Conservation (phyloP, 306 rosid genomes). For the Fragaria iinumae region DNA sequence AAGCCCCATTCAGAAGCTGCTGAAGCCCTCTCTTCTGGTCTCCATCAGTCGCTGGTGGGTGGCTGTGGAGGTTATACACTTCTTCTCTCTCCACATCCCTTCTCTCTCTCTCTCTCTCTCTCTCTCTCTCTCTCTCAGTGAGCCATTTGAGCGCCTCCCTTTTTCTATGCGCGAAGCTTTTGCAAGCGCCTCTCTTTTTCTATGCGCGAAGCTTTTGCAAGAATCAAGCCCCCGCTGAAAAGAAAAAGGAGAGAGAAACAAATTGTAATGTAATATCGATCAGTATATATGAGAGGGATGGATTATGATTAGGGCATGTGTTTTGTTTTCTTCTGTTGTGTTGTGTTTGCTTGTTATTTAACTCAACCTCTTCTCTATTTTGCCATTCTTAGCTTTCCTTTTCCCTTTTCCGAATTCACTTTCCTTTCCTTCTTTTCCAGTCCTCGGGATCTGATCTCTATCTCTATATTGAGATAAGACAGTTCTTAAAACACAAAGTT, state of each 20-base stretch:
- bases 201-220: too few relatives aligned
- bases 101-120: too few relatives aligned
- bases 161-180: conserved; percentile 52
- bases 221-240: conserved; percentile 75
- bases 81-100: conserved; percentile 25
- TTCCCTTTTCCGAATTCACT: neutral
- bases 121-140: conserved; percentile 23
- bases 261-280: conserved; percentile 6
- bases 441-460: conserved; percentile 60
- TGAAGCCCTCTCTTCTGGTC: conserved; percentile 39
- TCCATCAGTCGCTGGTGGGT: conserved; percentile 73
- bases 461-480: conserved; percentile 30
- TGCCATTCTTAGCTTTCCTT: conserved; percentile 41
- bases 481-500: conserved; percentile 1
- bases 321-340: conserved; percentile 24
- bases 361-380: conserved; percentile 42
- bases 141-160: conserved; percentile 71
- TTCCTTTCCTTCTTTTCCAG: conserved; percentile 24
- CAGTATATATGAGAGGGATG: conserved; percentile 28
- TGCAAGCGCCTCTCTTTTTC: too few relatives aligned
- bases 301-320: conserved; percentile 54
- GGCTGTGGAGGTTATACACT: conserved; percentile 33
- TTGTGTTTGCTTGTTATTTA: conserved; percentile 45
- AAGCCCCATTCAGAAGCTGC: conserved; percentile 20
- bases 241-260: conserved; percentile 54